A percentile compares a stretch with the other conserved stretches of the same genome.
These are phyloP conservation scores for Phyllosticta paracitricarpa DNA, from an alignment of 2,329 filamentous ascomycete species.

Conservation along the genomic window DNA sequence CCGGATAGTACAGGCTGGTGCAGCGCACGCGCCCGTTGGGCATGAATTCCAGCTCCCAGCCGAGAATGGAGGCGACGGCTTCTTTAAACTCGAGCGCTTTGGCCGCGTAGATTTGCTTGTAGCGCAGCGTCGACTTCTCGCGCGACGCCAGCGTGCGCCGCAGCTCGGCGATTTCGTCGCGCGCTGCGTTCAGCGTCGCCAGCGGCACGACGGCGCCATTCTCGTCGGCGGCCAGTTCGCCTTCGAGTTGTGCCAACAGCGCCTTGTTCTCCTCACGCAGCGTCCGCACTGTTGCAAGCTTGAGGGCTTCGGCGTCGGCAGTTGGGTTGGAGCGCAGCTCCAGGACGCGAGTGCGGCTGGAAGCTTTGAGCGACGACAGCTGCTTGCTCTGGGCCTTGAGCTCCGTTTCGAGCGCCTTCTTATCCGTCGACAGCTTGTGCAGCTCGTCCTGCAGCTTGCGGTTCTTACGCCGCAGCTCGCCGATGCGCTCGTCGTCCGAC, in stretches of 20 bases:
- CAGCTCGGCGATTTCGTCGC: constrained; percentile 60
- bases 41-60: constrained; percentile 92
- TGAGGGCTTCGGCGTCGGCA: constrained; percentile 72
- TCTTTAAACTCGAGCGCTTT: constrained; percentile 95
- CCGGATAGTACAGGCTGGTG: constrained; percentile 72
- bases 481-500: constrained; percentile 59
- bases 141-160: constrained; percentile 44
- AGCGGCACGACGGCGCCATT: constrained; percentile 56
- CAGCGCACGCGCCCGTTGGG: constrained; percentile 95
- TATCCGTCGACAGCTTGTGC: constrained; percentile 56
- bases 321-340: constrained; percentile 90
- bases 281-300: constrained; percentile 65
- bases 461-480: constrained; percentile 78
- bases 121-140: constrained; percentile 72
- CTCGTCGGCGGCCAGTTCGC: constrained; percentile 20
- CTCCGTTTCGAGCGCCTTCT: constrained; percentile 64
- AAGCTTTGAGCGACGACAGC: constrained; percentile 55
- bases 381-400: constrained; percentile 63
- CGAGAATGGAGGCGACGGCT: constrained; percentile 81
- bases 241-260: constrained; percentile 61
- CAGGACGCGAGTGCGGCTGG: constrained; percentile 70
- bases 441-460: constrained; percentile 74
- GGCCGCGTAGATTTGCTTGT: constrained; percentile 85
- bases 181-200: constrained; percentile 64
- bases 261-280: constrained; percentile 78